Conservation (phyloP, 768 basidiomycete genomes). For the Boletus barrowsii region DNA sequence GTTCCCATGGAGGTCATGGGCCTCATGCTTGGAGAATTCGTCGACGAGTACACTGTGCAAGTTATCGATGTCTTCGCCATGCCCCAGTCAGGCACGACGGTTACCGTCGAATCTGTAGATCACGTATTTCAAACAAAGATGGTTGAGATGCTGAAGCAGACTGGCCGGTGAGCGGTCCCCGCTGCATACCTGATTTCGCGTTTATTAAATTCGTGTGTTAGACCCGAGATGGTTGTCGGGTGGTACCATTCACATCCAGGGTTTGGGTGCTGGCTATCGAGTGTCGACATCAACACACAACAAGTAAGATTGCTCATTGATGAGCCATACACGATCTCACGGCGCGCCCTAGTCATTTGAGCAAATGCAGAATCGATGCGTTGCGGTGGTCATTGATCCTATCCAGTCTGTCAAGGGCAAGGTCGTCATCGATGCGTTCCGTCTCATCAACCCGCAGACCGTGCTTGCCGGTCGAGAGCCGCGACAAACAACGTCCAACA, state of each 20-base stretch:
- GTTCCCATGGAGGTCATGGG: conserved; percentile 99
- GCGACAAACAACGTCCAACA: conserved; percentile 95
- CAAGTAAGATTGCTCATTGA: conserved; percentile 51
- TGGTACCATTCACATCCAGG: conserved; percentile 99
- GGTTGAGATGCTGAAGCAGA: conserved; percentile 99
- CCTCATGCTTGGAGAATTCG: conserved; percentile 95
- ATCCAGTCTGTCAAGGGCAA: conserved; percentile 99
- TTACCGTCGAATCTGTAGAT: conserved; percentile 96
- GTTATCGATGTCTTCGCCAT: conserved; percentile 98
- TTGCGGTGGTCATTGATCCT: conserved; percentile 96
- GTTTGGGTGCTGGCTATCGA: conserved; percentile 98
- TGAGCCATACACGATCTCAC: conserved; percentile 13
- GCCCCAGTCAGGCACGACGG: conserved; percentile 97
- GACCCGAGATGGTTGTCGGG: conserved; percentile 97
- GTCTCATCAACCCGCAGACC: conserved; percentile 88
- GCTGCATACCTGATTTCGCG: background rate
- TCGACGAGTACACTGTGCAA: conserved; percentile 95
- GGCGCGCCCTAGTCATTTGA: conserved; percentile 78
- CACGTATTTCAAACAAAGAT: conserved; percentile 98
- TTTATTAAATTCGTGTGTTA: conserved; percentile 23
- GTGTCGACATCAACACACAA: conserved; percentile 98
- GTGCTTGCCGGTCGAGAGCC: conserved; percentile 92
- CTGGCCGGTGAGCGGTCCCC: conserved; percentile 69
- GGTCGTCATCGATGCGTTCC: conserved; percentile 98
- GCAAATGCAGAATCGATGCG: conserved; percentile 86